Evolutionary conservation across 2,329 filamentous ascomycete genomes (phyloP), one percentile per base, ranked within the genome.

Genomic region (Fusarium proliferatum): DNA sequence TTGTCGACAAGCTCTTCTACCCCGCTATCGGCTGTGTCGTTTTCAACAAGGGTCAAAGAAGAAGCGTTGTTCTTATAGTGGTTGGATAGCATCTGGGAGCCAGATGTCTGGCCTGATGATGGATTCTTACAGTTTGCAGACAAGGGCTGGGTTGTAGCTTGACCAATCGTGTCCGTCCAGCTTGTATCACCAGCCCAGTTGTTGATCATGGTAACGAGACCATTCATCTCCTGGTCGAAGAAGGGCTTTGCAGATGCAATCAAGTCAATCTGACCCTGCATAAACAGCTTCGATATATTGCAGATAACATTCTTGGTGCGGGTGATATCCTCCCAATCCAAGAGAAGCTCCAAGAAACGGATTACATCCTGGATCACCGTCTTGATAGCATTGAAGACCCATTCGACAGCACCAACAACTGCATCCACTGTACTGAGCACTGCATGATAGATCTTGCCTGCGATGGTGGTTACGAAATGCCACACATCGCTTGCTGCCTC

Each of bases 21-120:
- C 15, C 6, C 5, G 5, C 23, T 33, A 4, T 23, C n/a, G 11
- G 33, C 5, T 15, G 49, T 11, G 12, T 23, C 9, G 30, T 4
- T 26, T 4, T 16, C 33, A 7, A 2, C 9, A 0, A 52, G 1
- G 15, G 49, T 34, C 5, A 26, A 2, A 0, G 11, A 36, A 5
- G 9, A 19, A 5, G 49, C 33, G 17, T 52, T 52, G 16, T 26
- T 28, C 30, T 52, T 52, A 23, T 52, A 52, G 23, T 38, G 33
- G 3, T 8, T 52, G 2, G 49, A 5, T 0, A 52, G 33, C 49
- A 52, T 52, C 3, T 38, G 49, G 0, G 49, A 52, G 23, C 49
- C 49, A 11, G 49, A 52, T 12, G n/a, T 52, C 17, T 38, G 49
- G 2, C 17, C 49, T 38, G 8, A 3, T 19, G 33, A n/a, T 15